A percentile compares a stretch with the other conserved stretches of the same genome.
Conservation (phyloP, 176 grass and related monocot genomes). For the Phragmites australis region DNA sequence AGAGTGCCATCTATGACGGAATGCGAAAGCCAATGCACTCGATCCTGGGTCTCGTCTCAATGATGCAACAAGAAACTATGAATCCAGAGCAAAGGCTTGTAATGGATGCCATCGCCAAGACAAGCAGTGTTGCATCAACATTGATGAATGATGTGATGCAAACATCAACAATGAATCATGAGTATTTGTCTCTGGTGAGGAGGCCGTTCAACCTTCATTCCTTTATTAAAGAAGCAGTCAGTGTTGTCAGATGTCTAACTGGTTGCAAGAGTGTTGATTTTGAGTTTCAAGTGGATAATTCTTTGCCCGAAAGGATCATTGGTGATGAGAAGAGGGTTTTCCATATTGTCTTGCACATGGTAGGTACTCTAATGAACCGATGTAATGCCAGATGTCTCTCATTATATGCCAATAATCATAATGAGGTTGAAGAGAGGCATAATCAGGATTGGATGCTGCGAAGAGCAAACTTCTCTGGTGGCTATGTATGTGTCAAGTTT, state of each 20-base stretch:
- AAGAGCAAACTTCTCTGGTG: constrained; percentile 67
- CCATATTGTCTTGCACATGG: constrained; percentile 86
- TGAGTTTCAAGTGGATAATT: constrained; percentile 58
- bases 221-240: constrained; percentile 75
- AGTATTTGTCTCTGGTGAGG: constrained; percentile 72
- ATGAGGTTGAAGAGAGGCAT: constrained; percentile 59
- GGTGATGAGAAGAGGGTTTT: constrained; percentile 96
- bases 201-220: constrained; percentile 70
- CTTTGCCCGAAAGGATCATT: constrained; percentile 66
- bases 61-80: constrained; percentile 87
- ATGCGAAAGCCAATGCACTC: constrained; percentile 88
- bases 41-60: constrained; percentile 79
- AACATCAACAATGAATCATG: constrained; percentile 57
- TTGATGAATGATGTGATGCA: constrained; percentile 89
- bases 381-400: constrained; percentile 51
- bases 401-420: constrained; percentile 62
- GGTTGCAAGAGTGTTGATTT: constrained; percentile 67
- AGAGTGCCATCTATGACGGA: constrained; percentile 76
- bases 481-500: constrained; percentile 81
- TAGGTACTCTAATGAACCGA: constrained; percentile 64
- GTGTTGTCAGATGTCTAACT: constrained; percentile 82
- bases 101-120: constrained; percentile 71
- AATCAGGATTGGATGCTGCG: constrained; percentile 71
- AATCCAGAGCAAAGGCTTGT: constrained; percentile 85
- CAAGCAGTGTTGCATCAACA: constrained; percentile 74